A percentile compares a stretch with the other conserved stretches of the same genome.
phyloP scores from a whole-genome alignment of 2,329 filamentous ascomycete species.

The Talaromyces sp. region DNA sequence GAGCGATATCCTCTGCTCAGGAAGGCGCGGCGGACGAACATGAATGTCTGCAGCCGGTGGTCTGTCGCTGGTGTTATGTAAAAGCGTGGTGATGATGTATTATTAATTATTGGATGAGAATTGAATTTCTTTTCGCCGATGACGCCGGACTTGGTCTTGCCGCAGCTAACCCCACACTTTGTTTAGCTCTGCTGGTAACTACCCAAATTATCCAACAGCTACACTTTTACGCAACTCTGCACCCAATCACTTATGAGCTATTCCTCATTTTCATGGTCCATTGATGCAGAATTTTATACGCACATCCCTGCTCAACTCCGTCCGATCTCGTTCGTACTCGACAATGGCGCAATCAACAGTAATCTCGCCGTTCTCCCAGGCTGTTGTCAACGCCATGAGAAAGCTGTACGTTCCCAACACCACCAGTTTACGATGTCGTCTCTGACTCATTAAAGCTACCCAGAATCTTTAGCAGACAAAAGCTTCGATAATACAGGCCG shows the following conservation, averaged over 20 bases:
- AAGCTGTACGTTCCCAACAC: slow-evolving; percentile 59
- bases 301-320: slow-evolving; percentile 16
- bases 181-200: background rate
- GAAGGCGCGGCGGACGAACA: slow-evolving; percentile 38
- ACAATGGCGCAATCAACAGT: slow-evolving; percentile 33
- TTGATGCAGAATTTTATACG: slow-evolving; percentile 15
- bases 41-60: slow-evolving; percentile 19
- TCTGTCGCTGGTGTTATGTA: background rate
- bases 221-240: background rate
- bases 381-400: slow-evolving; percentile 74
- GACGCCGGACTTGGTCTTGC: slow-evolving; percentile 8
- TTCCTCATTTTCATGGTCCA: background rate
- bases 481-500: slow-evolving; percentile 94
- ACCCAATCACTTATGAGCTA: background rate
- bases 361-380: slow-evolving; percentile 56
- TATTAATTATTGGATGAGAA: background rate
- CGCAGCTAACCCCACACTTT: slow-evolving; percentile 11
- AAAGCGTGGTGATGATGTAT: background rate
- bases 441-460: slow-evolving; percentile 60
- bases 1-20: slow-evolving; percentile 41
- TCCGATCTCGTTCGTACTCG: slow-evolving; percentile 2
- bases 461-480: slow-evolving; percentile 80
- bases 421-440: background rate
- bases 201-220: background rate
- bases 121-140: slow-evolving; percentile 13